These are phyloP conservation scores for Diospyros lotus DNA, from an alignment of 148 eudicot species.

Conservation along the genomic window DNA sequence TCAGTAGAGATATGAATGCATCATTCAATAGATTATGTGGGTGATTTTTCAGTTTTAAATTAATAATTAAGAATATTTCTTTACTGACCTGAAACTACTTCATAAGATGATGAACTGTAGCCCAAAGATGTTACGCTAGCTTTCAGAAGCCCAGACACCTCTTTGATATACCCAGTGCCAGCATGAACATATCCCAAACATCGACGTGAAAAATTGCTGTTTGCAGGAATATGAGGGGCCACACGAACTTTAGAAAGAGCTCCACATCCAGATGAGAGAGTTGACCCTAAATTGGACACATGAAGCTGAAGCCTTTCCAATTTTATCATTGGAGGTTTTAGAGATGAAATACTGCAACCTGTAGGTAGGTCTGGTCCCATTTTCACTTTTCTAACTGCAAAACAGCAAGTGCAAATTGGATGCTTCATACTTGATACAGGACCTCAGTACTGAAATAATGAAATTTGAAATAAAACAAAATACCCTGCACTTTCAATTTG, in stretches of 20 bases:
- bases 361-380: conserved; percentile 48
- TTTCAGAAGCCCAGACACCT: conserved; percentile 29
- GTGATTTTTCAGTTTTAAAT: not conserved
- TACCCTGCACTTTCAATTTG: conserved; percentile 75
- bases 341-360: conserved; percentile 46
- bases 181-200: conserved; percentile 59
- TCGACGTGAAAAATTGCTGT: conserved; percentile 30
- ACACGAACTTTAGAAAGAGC: conserved; percentile 43
- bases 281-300: conserved; percentile 39
- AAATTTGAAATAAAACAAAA: not conserved
- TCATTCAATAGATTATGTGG: not conserved
- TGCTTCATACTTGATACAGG: not conserved
- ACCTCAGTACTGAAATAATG: not conserved
- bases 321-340: conserved; percentile 37
- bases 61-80: not conserved
- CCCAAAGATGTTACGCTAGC: conserved; percentile 22
- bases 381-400: conserved; percentile 66
- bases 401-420: conserved; percentile 1
- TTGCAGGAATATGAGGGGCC: conserved; percentile 34
- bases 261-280: conserved; percentile 46
- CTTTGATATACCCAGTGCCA: conserved; percentile 32
- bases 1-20: not conserved
- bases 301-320: conserved; percentile 38
- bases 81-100: conserved; percentile 46
- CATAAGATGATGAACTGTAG: conserved; percentile 32